phyloP scores from a whole-genome alignment of 140 eudicot species.

The Cichorium intybus region DNA sequence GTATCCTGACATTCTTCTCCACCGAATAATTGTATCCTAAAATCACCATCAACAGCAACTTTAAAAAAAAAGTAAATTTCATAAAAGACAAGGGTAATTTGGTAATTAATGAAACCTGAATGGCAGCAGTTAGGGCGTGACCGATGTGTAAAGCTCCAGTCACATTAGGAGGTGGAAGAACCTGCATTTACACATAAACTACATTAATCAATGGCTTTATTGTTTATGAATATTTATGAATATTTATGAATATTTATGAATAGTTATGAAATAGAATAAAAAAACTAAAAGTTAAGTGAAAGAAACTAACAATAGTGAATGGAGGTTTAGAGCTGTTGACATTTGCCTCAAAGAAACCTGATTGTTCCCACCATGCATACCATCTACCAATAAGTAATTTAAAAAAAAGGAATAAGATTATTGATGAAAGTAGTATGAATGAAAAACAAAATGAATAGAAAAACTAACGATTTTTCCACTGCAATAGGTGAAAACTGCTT shows the following conservation, averaged over 20 bases:
- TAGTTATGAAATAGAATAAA: neutral
- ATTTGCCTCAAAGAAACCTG: slow-evolving; percentile 74
- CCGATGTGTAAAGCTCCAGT: slow-evolving; percentile 98
- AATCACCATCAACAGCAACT: slow-evolving; percentile 5
- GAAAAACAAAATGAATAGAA: neutral
- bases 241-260: neutral
- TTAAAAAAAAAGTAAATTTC: neutral
- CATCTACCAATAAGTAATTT: slow-evolving; percentile 47
- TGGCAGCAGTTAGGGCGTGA: slow-evolving; percentile 93
- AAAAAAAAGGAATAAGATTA: neutral
- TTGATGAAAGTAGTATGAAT: neutral
- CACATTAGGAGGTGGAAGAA: slow-evolving; percentile 98
- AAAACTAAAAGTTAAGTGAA: slow-evolving; percentile 5
- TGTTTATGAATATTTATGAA: neutral
- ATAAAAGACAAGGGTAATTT: neutral
- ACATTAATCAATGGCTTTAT: neutral
- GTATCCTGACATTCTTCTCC: slow-evolving; percentile 95
- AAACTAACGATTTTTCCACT: slow-evolving; percentile 84
- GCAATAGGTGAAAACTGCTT: slow-evolving; percentile 66
- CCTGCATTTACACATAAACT: slow-evolving; percentile 44
- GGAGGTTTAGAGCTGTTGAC: slow-evolving; percentile 81
- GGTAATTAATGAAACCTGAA: slow-evolving; percentile 50
- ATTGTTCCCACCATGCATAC: slow-evolving; percentile 97
- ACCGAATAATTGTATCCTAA: slow-evolving; percentile 92
- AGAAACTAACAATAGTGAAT: slow-evolving; percentile 69